Conservation (phyloP, 306 rosid genomes). For the Dryas drummondii region DNA sequence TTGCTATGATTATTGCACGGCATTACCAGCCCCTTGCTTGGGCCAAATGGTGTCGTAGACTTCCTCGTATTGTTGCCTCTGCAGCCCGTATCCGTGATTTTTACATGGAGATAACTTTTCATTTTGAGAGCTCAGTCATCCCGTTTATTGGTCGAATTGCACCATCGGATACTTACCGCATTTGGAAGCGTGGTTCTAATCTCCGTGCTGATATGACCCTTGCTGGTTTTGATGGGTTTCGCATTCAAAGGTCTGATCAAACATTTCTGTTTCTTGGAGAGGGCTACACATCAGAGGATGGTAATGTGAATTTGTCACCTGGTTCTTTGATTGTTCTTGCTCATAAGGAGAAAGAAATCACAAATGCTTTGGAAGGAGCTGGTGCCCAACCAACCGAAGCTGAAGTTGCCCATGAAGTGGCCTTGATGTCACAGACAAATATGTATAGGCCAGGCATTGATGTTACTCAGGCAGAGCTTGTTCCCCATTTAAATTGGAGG, state of each 20-base stretch:
- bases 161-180: conserved; percentile 95
- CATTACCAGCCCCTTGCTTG: conserved; percentile 93
- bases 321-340: conserved; percentile 96
- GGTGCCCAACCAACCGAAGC: conserved; percentile 93
- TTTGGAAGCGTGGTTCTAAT: conserved; percentile 98
- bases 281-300: conserved; percentile 81
- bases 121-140: conserved; percentile 97
- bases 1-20: conserved; percentile 88
- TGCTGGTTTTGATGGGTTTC: conserved; percentile 98
- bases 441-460: conserved; percentile 98
- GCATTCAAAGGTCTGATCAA: conserved; percentile 93
- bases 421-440: conserved; percentile 92
- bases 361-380: conserved; percentile 98
- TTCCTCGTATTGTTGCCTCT: conserved; percentile 92
- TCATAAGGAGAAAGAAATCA: conserved; percentile 93
- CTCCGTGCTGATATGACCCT: conserved; percentile 99
- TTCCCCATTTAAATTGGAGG: conserved; percentile 96
- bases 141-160: conserved; percentile 97
- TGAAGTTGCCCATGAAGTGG: conserved; percentile 94
- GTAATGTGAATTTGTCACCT: conserved; percentile 60
- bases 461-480: conserved; percentile 97
- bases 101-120: conserved; percentile 97
- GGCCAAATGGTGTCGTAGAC: conserved; percentile 99
- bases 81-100: conserved; percentile 91
- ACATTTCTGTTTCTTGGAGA: conserved; percentile 98